A percentile compares a stretch with the other conserved stretches of the same genome.
Evolutionary conservation across 2,329 filamentous ascomycete species (phyloP).

Genomic region (Aspergillus fumigatus): DNA sequence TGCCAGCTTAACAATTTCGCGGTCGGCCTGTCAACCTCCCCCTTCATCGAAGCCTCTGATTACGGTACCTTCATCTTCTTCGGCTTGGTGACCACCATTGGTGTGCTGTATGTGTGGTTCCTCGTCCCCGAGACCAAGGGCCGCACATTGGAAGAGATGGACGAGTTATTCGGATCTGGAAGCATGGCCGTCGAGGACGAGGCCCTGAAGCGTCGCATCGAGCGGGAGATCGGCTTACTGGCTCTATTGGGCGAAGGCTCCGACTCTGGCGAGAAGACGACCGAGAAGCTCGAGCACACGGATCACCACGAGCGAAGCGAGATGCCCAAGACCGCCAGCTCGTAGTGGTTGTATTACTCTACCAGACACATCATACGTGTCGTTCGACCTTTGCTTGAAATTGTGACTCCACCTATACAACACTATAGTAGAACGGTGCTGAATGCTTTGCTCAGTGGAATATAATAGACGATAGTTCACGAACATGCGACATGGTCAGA

Average conservation of each 20-base stretch:
- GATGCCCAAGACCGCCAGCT: neutral
- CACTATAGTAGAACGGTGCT: too few relatives aligned
- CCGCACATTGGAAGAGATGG: conserved; percentile 37
- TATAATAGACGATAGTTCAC: too few relatives aligned
- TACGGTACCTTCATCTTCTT: conserved; percentile 72
- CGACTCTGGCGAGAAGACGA: neutral
- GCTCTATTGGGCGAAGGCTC: conserved; percentile 24
- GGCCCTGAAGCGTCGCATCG: conserved; percentile 23
- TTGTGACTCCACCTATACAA: too few relatives aligned
- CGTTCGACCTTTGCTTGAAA: too few relatives aligned
- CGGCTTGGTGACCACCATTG: conserved; percentile 41
- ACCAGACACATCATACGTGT: neutral
- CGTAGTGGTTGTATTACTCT: neutral
- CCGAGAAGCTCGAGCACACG: conserved; percentile 8
- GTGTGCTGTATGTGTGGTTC: conserved; percentile 24
- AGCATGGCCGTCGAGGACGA: conserved; percentile 25
- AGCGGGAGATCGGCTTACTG: conserved; percentile 27
- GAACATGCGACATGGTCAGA: too few relatives aligned
- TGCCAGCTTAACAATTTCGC: conserved; percentile 54
- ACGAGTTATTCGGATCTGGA: conserved; percentile 34
- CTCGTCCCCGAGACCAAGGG: conserved; percentile 34
- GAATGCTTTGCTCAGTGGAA: too few relatives aligned
- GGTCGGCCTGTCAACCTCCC: conserved; percentile 65
- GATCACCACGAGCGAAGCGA: neutral
- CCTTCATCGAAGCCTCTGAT: conserved; percentile 59